A percentile compares a stretch with the other conserved stretches of the same genome.
Conservation (phyloP, 139 green algal species). For the Eudorina sp. region DNA sequence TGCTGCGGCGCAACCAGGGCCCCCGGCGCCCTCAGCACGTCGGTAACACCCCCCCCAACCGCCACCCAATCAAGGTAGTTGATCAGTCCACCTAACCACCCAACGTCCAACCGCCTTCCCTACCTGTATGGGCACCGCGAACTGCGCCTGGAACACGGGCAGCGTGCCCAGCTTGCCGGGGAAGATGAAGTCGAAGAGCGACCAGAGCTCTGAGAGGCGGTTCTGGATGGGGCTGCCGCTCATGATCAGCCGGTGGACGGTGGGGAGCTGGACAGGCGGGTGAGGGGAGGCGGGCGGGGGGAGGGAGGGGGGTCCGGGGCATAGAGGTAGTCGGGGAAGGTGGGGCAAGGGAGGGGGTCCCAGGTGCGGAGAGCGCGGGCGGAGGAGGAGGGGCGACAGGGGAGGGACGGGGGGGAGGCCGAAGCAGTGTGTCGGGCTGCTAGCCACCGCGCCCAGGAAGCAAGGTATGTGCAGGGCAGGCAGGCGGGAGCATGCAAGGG, state of each 20-base stretch:
- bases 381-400: not conserved
- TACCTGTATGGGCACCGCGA: conserved; percentile 92
- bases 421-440: no score
- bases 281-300: not conserved
- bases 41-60: no score
- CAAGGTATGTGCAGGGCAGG: no score
- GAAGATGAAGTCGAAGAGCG: conserved; percentile 99
- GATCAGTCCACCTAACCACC: no score
- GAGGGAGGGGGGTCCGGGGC: not conserved
- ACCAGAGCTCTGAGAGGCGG: conserved; percentile 96
- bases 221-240: conserved; percentile 97
- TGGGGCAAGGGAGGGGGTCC: not conserved
- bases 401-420: not conserved
- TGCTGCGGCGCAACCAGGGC: no score
- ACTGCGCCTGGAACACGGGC: conserved; percentile 96
- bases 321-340: no score
- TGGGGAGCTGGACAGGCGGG: conserved; percentile 58
- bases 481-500: no score
- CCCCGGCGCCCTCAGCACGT: no score
- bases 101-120: no score
- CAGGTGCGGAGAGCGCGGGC: not conserved
- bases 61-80: no score
- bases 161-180: conserved; percentile 96
- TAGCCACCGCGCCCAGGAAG: no score
- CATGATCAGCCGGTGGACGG: conserved; percentile 92